These are phyloP conservation scores for Phlebiopsis flavidoalba DNA, from an alignment of 768 basidiomycete species.

Conservation along the genomic window DNA sequence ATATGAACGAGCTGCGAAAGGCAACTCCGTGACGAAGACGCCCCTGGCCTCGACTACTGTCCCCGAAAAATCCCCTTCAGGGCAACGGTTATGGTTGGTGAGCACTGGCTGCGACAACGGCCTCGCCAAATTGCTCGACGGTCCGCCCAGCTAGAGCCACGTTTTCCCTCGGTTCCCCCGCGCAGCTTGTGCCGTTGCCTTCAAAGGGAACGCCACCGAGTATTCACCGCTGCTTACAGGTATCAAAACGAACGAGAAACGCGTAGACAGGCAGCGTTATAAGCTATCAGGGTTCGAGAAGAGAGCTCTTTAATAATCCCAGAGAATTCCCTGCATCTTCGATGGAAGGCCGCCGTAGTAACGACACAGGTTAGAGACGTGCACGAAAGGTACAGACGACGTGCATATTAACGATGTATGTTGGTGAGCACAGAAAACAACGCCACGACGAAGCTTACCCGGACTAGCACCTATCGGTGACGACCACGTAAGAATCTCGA, in stretches of 20 bases:
- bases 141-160: neutral
- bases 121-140: neutral
- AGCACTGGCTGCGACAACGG: neutral
- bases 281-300: neutral
- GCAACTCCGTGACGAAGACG: neutral
- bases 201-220: constrained; percentile 6
- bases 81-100: constrained; percentile 9
- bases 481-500: neutral
- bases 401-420: neutral
- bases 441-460: constrained; percentile 1
- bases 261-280: neutral
- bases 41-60: constrained; percentile 1
- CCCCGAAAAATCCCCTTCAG: constrained; percentile 9
- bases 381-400: no score
- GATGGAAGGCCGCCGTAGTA: no score
- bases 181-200: neutral
- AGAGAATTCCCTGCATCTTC: no score
- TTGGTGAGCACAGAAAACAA: neutral
- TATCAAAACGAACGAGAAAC: constrained; percentile 1
- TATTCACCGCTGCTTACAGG: constrained; percentile 10
- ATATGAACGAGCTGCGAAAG: constrained; percentile 1
- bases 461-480: neutral
- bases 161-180: constrained; percentile 12
- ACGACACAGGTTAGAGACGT: no score
- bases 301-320: no score